phyloP scores from a whole-genome alignment of 441 rosid species.

The Breynia disticha region DNA sequence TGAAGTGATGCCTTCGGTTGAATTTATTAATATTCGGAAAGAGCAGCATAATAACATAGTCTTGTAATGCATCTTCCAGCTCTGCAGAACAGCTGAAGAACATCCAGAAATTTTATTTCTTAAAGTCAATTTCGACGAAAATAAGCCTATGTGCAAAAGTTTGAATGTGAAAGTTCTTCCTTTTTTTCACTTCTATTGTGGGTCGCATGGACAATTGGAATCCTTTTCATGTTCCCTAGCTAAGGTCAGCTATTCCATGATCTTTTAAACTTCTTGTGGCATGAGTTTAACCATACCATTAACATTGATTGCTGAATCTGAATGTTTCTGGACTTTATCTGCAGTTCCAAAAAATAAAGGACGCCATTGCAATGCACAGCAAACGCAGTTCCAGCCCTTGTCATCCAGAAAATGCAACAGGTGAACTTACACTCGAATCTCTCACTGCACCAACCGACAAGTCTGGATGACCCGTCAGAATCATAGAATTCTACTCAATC shows the following conservation, averaged over 20 bases:
- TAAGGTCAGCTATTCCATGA: slow-evolving; percentile 41
- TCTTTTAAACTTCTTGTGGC: background rate
- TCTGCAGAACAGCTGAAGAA: slow-evolving; percentile 77
- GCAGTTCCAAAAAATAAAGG: slow-evolving; percentile 95
- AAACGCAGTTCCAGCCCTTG: slow-evolving; percentile 44
- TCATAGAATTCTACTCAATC: slow-evolving; percentile 1
- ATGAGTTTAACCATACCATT: slow-evolving; percentile 2
- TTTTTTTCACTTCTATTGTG: slow-evolving; percentile 88
- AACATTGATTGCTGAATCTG: slow-evolving; percentile 3
- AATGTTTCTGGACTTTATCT: slow-evolving; percentile 4
- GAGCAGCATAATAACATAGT: slow-evolving; percentile 3
- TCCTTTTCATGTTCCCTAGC: slow-evolving; percentile 95
- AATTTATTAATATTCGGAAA: background rate
- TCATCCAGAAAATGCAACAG: slow-evolving; percentile 51
- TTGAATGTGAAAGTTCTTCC: slow-evolving; percentile 93
- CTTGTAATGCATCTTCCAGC: slow-evolving; percentile 32
- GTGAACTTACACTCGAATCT: slow-evolving; percentile 49
- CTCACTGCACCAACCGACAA: slow-evolving; percentile 32
- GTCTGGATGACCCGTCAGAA: slow-evolving; percentile 27
- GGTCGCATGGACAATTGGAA: slow-evolving; percentile 81
- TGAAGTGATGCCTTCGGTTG: background rate
- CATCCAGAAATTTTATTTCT: slow-evolving; percentile 71
- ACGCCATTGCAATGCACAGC: slow-evolving; percentile 57
- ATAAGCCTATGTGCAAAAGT: slow-evolving; percentile 92
- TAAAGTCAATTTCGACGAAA: slow-evolving; percentile 91